Base-by-base conservation (phyloP, 192 early-diverging fungal species). In the Bifiguratus adelaidae region DNA sequence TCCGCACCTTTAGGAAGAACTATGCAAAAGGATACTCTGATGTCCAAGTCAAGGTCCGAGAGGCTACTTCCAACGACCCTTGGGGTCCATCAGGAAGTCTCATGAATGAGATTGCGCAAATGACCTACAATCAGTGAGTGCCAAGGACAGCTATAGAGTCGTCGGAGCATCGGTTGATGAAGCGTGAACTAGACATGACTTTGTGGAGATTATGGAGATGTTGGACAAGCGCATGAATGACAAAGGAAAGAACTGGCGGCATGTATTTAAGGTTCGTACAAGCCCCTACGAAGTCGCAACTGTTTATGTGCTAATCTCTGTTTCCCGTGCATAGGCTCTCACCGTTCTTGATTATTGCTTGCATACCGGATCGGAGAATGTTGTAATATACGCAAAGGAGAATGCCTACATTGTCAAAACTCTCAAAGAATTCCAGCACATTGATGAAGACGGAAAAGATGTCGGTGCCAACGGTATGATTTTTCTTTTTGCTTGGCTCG, bases 181-280 rank as follows among this genome's bases (percentile, higher is more conserved):
- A 34, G 15, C 32, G 32, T 13, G 32, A 34, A 34, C 16, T 54
- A 85, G 93, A 36, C 81, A 81, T 37, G 86, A 91, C 36, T 95
- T 92, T 75, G 41, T 90, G 47, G 93, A 91, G 50, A 88, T 99
- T 41, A 97, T 99, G 93, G 90, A 95, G 53, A 92, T 99, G 65
- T 57, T 99, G 23, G 93, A 99, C 60, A 96, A 95, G 74, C 78
- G 93, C 7, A 68, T 99, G 58, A 95, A 97, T 55, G 95, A 99
- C 67, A 84, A 83, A 54, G 95, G 95, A 28, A 94, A 92, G 68
- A 84, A 94, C 70, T 99, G 95, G 95, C 72, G 93, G 46, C 95
- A 99, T 65, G 93, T 99, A 23, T 96, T 88, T 63, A 98, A 98
- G 73, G 88, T 90, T 71, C 58, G 44, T 36, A 32, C 22, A 34